These are phyloP conservation scores for Testicularia cyperi DNA, from an alignment of 1,284 basidiomycete genomes.

Conservation along the genomic window DNA sequence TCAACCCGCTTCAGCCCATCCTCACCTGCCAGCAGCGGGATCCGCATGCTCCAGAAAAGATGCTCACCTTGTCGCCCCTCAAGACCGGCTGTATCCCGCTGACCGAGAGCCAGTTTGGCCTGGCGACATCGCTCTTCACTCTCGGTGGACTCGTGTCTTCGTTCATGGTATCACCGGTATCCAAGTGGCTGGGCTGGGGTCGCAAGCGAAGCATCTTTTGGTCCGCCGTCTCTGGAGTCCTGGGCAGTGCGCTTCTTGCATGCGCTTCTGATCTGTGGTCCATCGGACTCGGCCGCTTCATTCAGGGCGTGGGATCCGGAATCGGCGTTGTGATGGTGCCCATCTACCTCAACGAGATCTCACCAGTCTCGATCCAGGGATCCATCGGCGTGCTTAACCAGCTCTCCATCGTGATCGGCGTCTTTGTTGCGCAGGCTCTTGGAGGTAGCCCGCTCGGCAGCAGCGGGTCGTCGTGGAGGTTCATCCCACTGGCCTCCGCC, in stretches of 20 bases:
- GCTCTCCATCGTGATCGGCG: constrained; percentile 54
- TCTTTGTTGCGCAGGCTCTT: constrained; percentile 60
- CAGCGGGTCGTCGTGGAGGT: constrained; percentile 53
- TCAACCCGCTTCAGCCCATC: constrained; percentile 49
- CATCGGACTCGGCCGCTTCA: constrained; percentile 60
- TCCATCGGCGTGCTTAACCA: constrained; percentile 78
- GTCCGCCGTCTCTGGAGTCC: constrained; percentile 15
- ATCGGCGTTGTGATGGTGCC: constrained; percentile 83
- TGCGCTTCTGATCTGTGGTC: constrained; percentile 1
- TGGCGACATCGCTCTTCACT: constrained; percentile 81
- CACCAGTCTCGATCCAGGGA: constrained; percentile 73
- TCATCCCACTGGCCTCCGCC: constrained; percentile 57
- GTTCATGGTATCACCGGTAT: constrained; percentile 27
- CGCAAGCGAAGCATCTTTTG: constrained; percentile 18
- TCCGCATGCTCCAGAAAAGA: constrained; percentile 8
- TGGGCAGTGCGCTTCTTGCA: constrained; percentile 19
- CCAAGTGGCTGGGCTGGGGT: constrained; percentile 19
- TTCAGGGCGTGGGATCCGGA: constrained; percentile 78
- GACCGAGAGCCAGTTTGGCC: constrained; percentile 66
- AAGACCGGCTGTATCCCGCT: constrained; percentile 32
- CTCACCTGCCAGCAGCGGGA: constrained; percentile 29
- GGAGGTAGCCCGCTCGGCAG: constrained; percentile 56
- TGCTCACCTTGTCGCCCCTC: constrained; percentile 7
- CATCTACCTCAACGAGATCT: constrained; percentile 78
- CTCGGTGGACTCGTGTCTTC: constrained; percentile 78